phyloP scores from a whole-genome alignment of 441 rosid genomes.

The Euphorbia schlechtendalii region DNA sequence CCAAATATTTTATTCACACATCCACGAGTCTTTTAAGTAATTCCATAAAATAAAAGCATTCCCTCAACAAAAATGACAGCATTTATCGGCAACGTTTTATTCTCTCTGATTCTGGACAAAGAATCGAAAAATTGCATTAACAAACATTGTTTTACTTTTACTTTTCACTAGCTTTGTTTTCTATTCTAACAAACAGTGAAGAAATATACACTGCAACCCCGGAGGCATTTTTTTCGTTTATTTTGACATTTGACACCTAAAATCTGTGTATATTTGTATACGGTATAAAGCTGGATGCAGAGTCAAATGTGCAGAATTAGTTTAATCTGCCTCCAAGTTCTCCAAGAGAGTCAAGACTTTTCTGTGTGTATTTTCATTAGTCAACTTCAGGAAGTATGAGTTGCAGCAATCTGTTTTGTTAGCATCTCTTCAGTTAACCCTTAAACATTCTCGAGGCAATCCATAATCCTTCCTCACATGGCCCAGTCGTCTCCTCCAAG shows the following conservation, averaged over 20 bases:
- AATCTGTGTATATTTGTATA: background rate
- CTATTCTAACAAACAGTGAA: background rate
- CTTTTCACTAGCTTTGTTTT: background rate
- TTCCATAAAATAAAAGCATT: too few relatives aligned
- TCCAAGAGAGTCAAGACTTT: background rate
- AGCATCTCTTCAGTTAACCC: conserved; percentile 26
- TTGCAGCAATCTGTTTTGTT: background rate
- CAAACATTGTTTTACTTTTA: background rate
- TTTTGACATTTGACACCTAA: background rate
- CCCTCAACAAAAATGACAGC: too few relatives aligned
- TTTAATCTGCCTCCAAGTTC: background rate
- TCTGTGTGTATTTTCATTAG: background rate
- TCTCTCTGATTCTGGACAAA: too few relatives aligned
- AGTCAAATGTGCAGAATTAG: background rate
- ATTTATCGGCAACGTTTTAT: too few relatives aligned
- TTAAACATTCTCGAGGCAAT: conserved; percentile 64
- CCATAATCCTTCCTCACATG: conserved; percentile 50
- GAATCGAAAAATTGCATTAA: background rate
- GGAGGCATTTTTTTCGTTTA: background rate
- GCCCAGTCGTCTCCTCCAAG: conserved; percentile 58
- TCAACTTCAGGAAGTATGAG: background rate
- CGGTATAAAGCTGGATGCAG: background rate
- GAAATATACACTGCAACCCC: background rate
- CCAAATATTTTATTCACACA: too few relatives aligned
- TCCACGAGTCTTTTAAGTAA: too few relatives aligned